Percentiles rank a stretch among this genome's conserved stretches.
Evolutionary conservation across 306 rosid genomes (phyloP).

Genomic region (Glycyrrhiza uralensis): DNA sequence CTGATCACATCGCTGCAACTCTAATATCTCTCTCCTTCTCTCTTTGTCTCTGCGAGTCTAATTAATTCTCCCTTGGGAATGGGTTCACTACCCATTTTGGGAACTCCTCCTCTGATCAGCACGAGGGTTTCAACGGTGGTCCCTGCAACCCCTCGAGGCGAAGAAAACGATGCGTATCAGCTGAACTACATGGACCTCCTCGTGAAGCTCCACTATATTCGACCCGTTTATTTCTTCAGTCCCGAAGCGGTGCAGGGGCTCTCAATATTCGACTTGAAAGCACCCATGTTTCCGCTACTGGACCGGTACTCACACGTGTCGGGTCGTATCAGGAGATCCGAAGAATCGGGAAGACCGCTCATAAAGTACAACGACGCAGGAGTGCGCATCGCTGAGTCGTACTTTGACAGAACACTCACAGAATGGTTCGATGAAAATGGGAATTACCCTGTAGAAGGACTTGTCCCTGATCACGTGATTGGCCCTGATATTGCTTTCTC

Average conservation of each 20-base stretch:
- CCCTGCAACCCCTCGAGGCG: constrained; percentile 49
- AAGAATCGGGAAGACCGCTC: constrained; percentile 42
- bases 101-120: background rate
- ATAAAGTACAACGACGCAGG: constrained; percentile 81
- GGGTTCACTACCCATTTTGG: constrained; percentile 24
- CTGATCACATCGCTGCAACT: background rate
- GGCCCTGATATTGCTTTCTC: constrained; percentile 79
- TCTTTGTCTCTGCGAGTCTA: background rate
- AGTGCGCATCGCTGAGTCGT: constrained; percentile 61
- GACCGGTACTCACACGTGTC: constrained; percentile 40
- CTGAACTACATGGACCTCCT: constrained; percentile 61
- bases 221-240: constrained; percentile 54
- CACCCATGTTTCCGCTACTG: constrained; percentile 56
- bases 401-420: constrained; percentile 33
- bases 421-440: constrained; percentile 48
- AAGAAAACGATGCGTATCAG: constrained; percentile 24
- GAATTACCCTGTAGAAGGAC: constrained; percentile 5
- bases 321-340: constrained; percentile 57
- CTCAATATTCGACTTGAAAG: constrained; percentile 45
- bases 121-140: constrained; percentile 60
- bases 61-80: constrained; percentile 1
- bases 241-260: constrained; percentile 48
- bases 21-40: background rate
- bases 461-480: constrained; percentile 48
- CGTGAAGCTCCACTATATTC: constrained; percentile 65